Conservation (phyloP, 768 basidiomycete genomes). For the Suillus subaureus region DNA sequence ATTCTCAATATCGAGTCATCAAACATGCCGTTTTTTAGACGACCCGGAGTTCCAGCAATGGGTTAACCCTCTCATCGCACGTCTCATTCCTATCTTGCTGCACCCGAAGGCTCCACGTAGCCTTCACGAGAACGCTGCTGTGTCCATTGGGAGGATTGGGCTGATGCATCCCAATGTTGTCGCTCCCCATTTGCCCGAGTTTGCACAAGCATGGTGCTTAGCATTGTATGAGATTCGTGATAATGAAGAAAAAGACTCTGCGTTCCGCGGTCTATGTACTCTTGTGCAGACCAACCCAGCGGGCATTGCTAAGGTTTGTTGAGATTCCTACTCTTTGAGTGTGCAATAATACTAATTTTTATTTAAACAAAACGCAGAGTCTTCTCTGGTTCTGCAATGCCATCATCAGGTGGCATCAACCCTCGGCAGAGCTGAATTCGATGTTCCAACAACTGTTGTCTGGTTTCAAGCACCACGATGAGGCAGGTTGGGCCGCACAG, state of each 20-base stretch:
- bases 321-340: neutral
- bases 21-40: slow-evolving; percentile 40
- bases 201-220: slow-evolving; percentile 96
- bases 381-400: slow-evolving; percentile 98
- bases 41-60: slow-evolving; percentile 91
- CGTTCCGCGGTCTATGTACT: slow-evolving; percentile 96
- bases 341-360: slow-evolving; percentile 10
- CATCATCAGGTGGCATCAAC: slow-evolving; percentile 92
- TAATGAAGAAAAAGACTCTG: slow-evolving; percentile 99
- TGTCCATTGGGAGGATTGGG: slow-evolving; percentile 95
- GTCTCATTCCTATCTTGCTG: slow-evolving; percentile 90
- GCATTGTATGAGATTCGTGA: slow-evolving; percentile 98
- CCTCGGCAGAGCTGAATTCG: slow-evolving; percentile 85
- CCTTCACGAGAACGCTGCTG: slow-evolving; percentile 96
- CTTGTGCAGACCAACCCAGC: slow-evolving; percentile 93
- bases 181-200: slow-evolving; percentile 85
- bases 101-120: slow-evolving; percentile 93
- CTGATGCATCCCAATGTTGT: slow-evolving; percentile 89
- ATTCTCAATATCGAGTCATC: slow-evolving; percentile 8
- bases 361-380: slow-evolving; percentile 52
- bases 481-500: slow-evolving; percentile 83
- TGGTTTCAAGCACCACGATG: slow-evolving; percentile 89
- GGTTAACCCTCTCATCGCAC: slow-evolving; percentile 83
- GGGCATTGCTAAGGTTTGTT: slow-evolving; percentile 85
- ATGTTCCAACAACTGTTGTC: slow-evolving; percentile 92